A percentile compares a stretch with the other conserved stretches of the same genome.
These are phyloP conservation scores for Auricularia cornea DNA, from an alignment of 768 basidiomycete species.

Conservation along the genomic window DNA sequence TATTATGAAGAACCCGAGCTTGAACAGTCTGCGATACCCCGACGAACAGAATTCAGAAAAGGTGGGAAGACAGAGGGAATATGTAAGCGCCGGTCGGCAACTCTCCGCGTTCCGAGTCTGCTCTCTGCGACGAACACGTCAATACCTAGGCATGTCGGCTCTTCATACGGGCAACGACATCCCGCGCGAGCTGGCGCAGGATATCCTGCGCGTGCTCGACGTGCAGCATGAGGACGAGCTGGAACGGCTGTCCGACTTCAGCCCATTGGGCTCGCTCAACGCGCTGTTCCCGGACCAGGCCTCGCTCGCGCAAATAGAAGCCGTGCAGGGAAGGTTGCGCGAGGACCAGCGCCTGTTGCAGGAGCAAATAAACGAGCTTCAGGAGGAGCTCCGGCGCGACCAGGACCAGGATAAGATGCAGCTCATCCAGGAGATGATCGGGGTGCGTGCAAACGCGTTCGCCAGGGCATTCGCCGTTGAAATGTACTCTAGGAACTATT, in stretches of 20 bases:
- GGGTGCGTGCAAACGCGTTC: conserved; percentile 41
- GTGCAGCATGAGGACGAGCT: conserved; percentile 4
- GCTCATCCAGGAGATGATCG: conserved; percentile 92
- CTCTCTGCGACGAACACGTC: too few species aligned
- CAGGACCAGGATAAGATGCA: conserved; percentile 89
- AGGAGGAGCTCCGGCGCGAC: conserved; percentile 57
- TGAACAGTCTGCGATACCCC: too few species aligned
- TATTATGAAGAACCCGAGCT: too few species aligned
- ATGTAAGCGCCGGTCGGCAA: too few species aligned
- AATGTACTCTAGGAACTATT: conserved; percentile 63
- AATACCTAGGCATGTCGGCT: too few species aligned
- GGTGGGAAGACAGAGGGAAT: too few species aligned
- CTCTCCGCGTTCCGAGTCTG: too few species aligned
- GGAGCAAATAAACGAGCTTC: conserved; percentile 60
- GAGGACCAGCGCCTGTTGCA: conserved; percentile 64
- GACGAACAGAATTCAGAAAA: too few species aligned
- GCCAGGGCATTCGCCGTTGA: not conserved
- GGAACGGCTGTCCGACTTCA: conserved; percentile 4
- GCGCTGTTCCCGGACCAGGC: conserved; percentile 73
- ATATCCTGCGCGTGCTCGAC: conserved; percentile 3
- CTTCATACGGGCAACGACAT: not conserved
- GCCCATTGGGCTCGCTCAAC: conserved; percentile 35
- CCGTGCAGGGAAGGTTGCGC: conserved; percentile 57
- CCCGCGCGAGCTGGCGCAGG: conserved; percentile 3
- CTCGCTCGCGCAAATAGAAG: conserved; percentile 56